Percentiles rank a stretch among this genome's conserved stretches.
These are phyloP conservation scores for Carallia brachiata DNA, from an alignment of 345 rosid species.

Conservation along the genomic window DNA sequence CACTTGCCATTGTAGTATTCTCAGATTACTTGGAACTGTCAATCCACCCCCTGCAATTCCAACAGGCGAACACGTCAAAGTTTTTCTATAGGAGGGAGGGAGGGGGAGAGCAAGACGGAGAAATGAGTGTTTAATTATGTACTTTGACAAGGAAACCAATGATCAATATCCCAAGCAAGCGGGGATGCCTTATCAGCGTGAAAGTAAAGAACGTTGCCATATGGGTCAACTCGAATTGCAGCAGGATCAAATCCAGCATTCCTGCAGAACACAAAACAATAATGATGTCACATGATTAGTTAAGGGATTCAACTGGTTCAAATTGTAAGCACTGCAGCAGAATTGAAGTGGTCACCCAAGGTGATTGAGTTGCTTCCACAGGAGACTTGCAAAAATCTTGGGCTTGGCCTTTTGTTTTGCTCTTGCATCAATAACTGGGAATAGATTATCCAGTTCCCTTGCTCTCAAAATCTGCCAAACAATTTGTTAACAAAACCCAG, in stretches of 20 bases:
- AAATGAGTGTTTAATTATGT: slow-evolving; percentile 7
- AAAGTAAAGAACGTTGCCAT: slow-evolving; percentile 83
- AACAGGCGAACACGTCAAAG: slow-evolving; percentile 5
- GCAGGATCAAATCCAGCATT: slow-evolving; percentile 98
- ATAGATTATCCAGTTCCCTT: slow-evolving; percentile 56
- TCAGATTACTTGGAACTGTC: slow-evolving; percentile 84
- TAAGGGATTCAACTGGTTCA: not conserved
- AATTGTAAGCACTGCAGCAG: not conserved
- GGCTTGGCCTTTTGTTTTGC: slow-evolving; percentile 71
- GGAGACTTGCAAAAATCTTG: slow-evolving; percentile 58
- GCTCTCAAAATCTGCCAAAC: slow-evolving; percentile 41
- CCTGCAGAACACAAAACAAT: slow-evolving; percentile 33
- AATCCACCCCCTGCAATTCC: slow-evolving; percentile 78
- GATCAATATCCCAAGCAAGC: slow-evolving; percentile 92
- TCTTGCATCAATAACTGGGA: slow-evolving; percentile 65
- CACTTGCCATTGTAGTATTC: slow-evolving; percentile 92
- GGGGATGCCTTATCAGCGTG: slow-evolving; percentile 97
- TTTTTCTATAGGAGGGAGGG: not conserved
- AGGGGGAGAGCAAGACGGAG: not conserved
- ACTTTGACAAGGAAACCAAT: slow-evolving; percentile 97
- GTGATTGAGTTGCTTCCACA: slow-evolving; percentile 95
- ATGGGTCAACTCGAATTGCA: slow-evolving; percentile 76
- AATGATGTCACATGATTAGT: not conserved
- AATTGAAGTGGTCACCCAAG: slow-evolving; percentile 50
- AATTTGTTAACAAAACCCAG: slow-evolving; percentile 3